Evolutionary conservation across 2,329 filamentous ascomycete genomes (phyloP).

Genomic region (Mycosphaerella arachidis): DNA sequence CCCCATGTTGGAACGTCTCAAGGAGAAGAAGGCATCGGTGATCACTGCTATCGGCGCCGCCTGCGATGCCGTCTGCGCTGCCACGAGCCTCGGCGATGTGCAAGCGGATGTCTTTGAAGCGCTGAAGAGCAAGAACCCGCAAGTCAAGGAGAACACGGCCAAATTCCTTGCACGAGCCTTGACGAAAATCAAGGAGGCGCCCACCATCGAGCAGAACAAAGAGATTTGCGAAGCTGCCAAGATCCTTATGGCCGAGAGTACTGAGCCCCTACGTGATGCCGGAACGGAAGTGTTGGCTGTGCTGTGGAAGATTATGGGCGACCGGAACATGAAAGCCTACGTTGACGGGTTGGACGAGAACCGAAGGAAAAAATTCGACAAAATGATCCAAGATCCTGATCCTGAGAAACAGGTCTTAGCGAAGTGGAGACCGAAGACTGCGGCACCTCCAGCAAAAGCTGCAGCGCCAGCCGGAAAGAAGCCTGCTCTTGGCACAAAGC

Average conservation of each 20-base stretch:
- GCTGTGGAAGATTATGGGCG: constrained; percentile 97
- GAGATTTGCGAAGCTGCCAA: constrained; percentile 83
- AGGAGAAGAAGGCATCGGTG: constrained; percentile 92
- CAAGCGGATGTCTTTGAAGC: constrained; percentile 86
- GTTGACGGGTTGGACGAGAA: constrained; percentile 93
- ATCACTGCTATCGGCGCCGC: constrained; percentile 83
- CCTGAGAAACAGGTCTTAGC: constrained; percentile 71
- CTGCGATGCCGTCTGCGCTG: constrained; percentile 65
- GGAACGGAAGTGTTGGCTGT: constrained; percentile 91
- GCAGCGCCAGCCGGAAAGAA: constrained; percentile 54
- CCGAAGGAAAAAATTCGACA: constrained; percentile 90
- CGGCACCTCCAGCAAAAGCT: constrained; percentile 54
- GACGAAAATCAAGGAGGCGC: constrained; percentile 75
- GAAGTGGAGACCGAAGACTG: constrained; percentile 85
- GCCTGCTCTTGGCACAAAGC: constrained; percentile 46
- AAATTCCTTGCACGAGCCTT: constrained; percentile 89
- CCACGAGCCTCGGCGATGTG: constrained; percentile 73
- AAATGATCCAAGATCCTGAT: constrained; percentile 61
- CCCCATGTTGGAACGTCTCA: constrained; percentile 89
- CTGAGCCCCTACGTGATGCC: constrained; percentile 76
- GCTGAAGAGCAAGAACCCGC: constrained; percentile 90
- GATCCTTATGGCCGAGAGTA: constrained; percentile 85
- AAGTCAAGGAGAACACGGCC: constrained; percentile 92
- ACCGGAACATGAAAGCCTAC: constrained; percentile 89
- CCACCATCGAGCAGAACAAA: constrained; percentile 76